Evolutionary conservation across 2,329 filamentous ascomycete genomes (phyloP).

Genomic region (Verticillium tricorpus): DNA sequence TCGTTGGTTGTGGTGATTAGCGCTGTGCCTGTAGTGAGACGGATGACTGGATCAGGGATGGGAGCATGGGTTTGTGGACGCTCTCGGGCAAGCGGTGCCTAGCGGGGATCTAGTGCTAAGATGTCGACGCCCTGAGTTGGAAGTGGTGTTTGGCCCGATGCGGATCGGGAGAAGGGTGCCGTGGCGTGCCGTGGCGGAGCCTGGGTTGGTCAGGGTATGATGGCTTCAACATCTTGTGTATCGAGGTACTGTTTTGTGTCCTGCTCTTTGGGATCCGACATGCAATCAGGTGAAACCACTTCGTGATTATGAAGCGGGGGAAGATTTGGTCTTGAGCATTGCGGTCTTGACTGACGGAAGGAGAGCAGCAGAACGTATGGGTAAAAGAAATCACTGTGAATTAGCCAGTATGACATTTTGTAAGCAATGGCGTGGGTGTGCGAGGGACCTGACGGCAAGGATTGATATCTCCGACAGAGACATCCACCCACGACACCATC

Average conservation of each 20-base stretch:
- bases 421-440: not conserved
- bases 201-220: not conserved
- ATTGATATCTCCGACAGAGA: not conserved
- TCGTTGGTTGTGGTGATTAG: not conserved
- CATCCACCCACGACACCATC: not conserved
- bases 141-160: not conserved
- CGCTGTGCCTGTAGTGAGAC: not conserved
- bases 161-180: not conserved
- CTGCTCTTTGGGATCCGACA: not conserved
- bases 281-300: not conserved
- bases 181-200: not conserved
- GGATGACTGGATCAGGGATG: too few species aligned
- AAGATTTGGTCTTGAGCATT: too few species aligned
- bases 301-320: not conserved
- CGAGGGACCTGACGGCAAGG: constrained; percentile 4
- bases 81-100: not conserved
- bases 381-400: too few species aligned
- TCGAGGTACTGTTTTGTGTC: not conserved
- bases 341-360: too few species aligned
- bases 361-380: too few species aligned
- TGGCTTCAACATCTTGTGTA: too few species aligned
- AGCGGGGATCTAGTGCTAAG: not conserved
- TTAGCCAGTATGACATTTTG: too few species aligned
- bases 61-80: not conserved
- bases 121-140: not conserved